A percentile compares a stretch with the other conserved stretches of the same genome.
Conservation (phyloP, 2,329 filamentous ascomycete genomes). For the Microthyrium microscopicum region DNA sequence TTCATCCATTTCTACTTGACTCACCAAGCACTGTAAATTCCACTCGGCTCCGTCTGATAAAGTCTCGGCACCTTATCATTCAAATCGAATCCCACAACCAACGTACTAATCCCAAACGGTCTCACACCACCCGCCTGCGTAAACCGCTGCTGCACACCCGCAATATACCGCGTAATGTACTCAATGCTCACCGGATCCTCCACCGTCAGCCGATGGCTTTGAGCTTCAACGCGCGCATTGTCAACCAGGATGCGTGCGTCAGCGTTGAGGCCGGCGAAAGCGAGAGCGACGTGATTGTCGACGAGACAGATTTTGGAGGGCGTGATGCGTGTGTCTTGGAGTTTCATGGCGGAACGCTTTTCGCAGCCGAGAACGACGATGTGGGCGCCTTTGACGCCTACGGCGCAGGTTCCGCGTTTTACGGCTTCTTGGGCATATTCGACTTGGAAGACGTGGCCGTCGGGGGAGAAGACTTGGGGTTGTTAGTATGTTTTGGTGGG, state of each 20-base stretch:
- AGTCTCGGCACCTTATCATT: slow-evolving; percentile 75
- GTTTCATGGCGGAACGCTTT: slow-evolving; percentile 97
- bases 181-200: slow-evolving; percentile 96
- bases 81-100: slow-evolving; percentile 97
- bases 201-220: slow-evolving; percentile 91
- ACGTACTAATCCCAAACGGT: slow-evolving; percentile 95
- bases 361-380: slow-evolving; percentile 95
- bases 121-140: slow-evolving; percentile 96
- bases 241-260: slow-evolving; percentile 96
- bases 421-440: slow-evolving; percentile 98
- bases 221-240: slow-evolving; percentile 92
- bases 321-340: slow-evolving; percentile 97
- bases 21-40: slow-evolving; percentile 97
- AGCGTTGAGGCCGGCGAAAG: slow-evolving; percentile 92
- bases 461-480: slow-evolving; percentile 77
- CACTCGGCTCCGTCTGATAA: slow-evolving; percentile 98
- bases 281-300: slow-evolving; percentile 90
- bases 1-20: slow-evolving; percentile 14
- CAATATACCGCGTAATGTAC: slow-evolving; percentile 98
- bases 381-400: slow-evolving; percentile 87
- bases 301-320: slow-evolving; percentile 96
- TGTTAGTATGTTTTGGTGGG: slow-evolving; percentile 16
- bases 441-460: slow-evolving; percentile 98
- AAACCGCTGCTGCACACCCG: slow-evolving; percentile 95
- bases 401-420: slow-evolving; percentile 98